Conservation (phyloP, 495 filamentous ascomycete species). For the Penicillium argentinense region DNA sequence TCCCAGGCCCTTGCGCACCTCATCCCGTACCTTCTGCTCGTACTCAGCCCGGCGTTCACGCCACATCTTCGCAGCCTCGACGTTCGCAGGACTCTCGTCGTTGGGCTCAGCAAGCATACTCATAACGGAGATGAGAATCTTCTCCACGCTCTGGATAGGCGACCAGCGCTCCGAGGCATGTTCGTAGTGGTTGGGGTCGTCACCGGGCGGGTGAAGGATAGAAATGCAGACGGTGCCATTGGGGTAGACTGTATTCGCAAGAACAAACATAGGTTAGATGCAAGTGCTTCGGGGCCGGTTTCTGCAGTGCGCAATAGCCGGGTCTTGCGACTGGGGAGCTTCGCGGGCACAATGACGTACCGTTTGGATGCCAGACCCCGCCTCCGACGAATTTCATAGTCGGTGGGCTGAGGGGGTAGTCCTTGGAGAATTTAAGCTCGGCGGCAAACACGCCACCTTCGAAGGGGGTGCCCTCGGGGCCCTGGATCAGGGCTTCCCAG, state of each 20-base stretch:
- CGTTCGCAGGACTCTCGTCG: constrained; percentile 96
- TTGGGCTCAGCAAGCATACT: constrained; percentile 99
- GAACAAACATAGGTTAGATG: background rate
- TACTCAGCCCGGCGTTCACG: constrained; percentile 80
- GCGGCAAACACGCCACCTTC: constrained; percentile 94
- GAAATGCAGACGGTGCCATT: constrained; percentile 94
- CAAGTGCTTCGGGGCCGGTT: background rate
- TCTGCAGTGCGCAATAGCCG: background rate
- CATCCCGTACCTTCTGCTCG: constrained; percentile 80
- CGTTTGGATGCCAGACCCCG: constrained; percentile 92
- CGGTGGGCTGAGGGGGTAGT: constrained; percentile 91
- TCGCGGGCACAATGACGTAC: constrained; percentile 49
- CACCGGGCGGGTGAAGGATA: constrained; percentile 96
- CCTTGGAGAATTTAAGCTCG: constrained; percentile 90
- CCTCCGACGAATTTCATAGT: constrained; percentile 92
- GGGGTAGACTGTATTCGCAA: constrained; percentile 72
- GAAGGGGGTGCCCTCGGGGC: constrained; percentile 92
- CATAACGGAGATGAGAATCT: constrained; percentile 97
- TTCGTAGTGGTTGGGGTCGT: constrained; percentile 99
- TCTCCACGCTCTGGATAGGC: constrained; percentile 96
- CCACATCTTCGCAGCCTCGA: constrained; percentile 99
- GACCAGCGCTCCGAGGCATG: constrained; percentile 93
- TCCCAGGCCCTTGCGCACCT: constrained; percentile 68
- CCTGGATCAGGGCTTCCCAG: constrained; percentile 97
- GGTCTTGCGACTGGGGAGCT: no score